Evolutionary conservation across 805 yeast species (phyloP), one percentile per base, ranked within the genome.

Genomic region (Wickerhamiella brachini): DNA sequence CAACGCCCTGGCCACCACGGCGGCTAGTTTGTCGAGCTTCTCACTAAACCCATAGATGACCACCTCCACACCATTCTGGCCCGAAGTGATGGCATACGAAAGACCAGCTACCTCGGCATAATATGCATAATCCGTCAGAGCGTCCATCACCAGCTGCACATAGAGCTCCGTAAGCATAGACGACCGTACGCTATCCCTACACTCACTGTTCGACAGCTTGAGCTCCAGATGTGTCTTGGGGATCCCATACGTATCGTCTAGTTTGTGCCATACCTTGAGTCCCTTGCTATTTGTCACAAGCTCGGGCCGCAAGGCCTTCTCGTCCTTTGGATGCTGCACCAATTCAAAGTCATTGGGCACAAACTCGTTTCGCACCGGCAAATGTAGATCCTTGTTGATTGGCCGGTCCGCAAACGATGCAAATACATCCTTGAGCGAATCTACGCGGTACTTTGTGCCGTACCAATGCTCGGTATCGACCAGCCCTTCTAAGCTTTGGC

Each of bases 21-120:
- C 76, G 23, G 86, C 67, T 44, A 90, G 72, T 13, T 73, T 75
- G 18, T 76, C 73, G 45, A 87, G 69, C 61, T 90, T 90, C 65
- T 93, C 90, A 57, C 84, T 85, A 65, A 82, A 93, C 2, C 98
- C 98, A 41, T 74, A 71, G 21, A 87, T 71, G 47, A 77, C 77
- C 44, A 90, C 62, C 41, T 76, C 75, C 42, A 89, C 60, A 0
- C 96, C 95, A 57, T 81, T 87, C 55, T 82, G 75, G 51, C 82
- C 77, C 53, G 76, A 69, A 29, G 72, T 66, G 42, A 89, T 71
- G 1, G 73, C 67, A 53, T 80, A 79, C 49, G 73, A 69, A 52
- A 87, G 73, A 0, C 93, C 93, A 1, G 93, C 95, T 51, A 88
- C 72, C 8, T 79, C 76, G 0, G 98, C 97, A 61, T 85, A 83